Evolutionary conservation across 176 grass and related monocot species (phyloP).

Genomic region (Phoenix dactylifera): DNA sequence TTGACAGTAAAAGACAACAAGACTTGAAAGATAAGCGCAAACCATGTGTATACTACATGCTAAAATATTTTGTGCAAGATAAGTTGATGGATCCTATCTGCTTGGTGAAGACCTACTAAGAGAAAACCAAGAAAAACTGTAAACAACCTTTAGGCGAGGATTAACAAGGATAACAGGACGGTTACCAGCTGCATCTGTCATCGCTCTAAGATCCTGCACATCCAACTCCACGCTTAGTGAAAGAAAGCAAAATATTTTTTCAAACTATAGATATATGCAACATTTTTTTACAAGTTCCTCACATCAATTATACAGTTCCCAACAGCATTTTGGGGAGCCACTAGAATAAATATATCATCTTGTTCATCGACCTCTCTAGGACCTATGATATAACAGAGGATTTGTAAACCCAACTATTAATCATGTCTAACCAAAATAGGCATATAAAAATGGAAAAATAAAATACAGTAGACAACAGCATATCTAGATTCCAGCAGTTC

Average conservation of each 20-base stretch:
- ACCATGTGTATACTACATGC: no score
- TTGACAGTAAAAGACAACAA: no score
- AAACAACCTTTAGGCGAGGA: constrained; percentile 79
- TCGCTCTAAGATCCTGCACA: constrained; percentile 74
- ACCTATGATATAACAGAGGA: constrained; percentile 42
- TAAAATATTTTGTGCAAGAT: background rate
- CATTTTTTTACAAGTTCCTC: constrained; percentile 22
- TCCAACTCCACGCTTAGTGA: constrained; percentile 4
- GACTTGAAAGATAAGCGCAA: no score
- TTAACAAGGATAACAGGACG: constrained; percentile 94
- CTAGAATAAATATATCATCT: constrained; percentile 92
- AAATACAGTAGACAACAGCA: no score
- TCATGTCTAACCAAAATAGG: no score
- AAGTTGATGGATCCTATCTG: background rate
- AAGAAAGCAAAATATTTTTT: background rate
- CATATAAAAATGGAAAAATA: no score
- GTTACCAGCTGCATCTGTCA: constrained; percentile 82
- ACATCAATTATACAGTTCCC: constrained; percentile 99
- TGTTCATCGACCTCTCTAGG: constrained; percentile 66
- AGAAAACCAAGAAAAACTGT: background rate
- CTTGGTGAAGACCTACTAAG: no score
- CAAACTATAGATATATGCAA: constrained; percentile 3
- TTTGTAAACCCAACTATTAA: background rate
- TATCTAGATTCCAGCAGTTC: no score
- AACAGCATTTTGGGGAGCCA: constrained; percentile 99